Evolutionary conservation across 2,329 filamentous ascomycete species (phyloP), one percentile per base, ranked within the genome.

Genomic region (Aspergillus brunneoviolaceus): DNA sequence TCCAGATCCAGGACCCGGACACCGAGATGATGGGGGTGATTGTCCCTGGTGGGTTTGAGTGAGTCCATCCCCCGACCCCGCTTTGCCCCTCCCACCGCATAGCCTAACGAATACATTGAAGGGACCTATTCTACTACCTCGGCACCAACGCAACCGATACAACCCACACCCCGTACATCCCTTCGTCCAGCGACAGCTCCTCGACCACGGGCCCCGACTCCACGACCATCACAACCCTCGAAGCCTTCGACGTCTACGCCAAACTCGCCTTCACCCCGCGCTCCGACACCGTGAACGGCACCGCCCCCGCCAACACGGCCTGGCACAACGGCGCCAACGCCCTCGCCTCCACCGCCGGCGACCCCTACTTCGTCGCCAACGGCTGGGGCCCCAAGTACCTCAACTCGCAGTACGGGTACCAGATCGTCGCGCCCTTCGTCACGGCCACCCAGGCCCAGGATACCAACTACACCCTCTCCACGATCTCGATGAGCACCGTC

Each of bases 21-120:
- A 81, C 79, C 4, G 76, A 82, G 62, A 74, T 82, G 67, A 72
- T 78, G 1, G 80, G 80, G 2, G 72, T 80, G 0, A 77, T 82
- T 50, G 70, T 73, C 7, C 80, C 80, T 2, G 79, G 81, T 33
- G 80, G 79, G n/a, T 82, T 82, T 54, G 80, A 82, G 71, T 75
- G 71, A 50, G 67, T 69, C 10, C 49, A 29, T 48, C 53, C 49
- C 6, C n/a, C 6, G 29, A 12, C 5, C 23, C 11, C 11, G 33
- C 1, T 16, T 12, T 5, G 19, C 19, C 11, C 12, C 33, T 14
- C 7, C 16, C 25, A 55, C 16, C 11, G 3, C n/a, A 47, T 23
- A 48, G 25, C 25, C 1, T 31, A 33, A 55, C 25, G 2, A 7
- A 12, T n/a, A 14, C 11, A 27, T 5, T 3, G 21, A 55, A 55